Conservation (phyloP, 306 rosid genomes). For the Cucurbita pepo region DNA sequence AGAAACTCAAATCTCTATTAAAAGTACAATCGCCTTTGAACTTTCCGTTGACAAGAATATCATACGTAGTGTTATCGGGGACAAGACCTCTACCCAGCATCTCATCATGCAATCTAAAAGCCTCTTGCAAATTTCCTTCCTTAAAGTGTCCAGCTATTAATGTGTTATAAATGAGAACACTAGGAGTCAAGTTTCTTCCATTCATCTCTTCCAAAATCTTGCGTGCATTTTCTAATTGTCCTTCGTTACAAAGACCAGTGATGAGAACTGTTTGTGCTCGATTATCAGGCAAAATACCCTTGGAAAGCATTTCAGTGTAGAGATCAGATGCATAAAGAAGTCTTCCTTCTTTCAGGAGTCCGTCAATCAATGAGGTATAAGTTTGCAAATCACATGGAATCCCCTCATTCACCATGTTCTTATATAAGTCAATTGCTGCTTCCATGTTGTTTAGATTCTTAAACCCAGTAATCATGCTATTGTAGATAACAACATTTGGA, state of each 20-base stretch:
- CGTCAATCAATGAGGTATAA: slow-evolving; percentile 52
- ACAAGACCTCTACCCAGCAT: slow-evolving; percentile 69
- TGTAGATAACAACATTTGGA: slow-evolving; percentile 51
- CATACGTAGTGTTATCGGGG: slow-evolving; percentile 44
- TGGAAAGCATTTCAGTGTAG: slow-evolving; percentile 66
- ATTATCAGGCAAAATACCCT: slow-evolving; percentile 48
- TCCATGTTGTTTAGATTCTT: slow-evolving; percentile 45
- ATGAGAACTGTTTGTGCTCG: slow-evolving; percentile 27
- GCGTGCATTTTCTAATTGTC: slow-evolving; percentile 44
- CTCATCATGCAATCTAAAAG: slow-evolving; percentile 68
- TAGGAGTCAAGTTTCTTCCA: slow-evolving; percentile 25
- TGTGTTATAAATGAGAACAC: slow-evolving; percentile 44
- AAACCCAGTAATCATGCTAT: slow-evolving; percentile 56
- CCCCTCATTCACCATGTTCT: slow-evolving; percentile 43
- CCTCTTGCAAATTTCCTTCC: slow-evolving; percentile 55
- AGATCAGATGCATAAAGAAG: slow-evolving; percentile 39
- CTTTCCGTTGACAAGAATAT: slow-evolving; percentile 47
- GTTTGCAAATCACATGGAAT: slow-evolving; percentile 42
- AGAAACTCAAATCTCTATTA: not conserved
- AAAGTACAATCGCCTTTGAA: not conserved
- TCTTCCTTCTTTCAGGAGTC: slow-evolving; percentile 39
- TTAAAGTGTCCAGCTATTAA: slow-evolving; percentile 54
- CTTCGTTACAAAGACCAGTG: slow-evolving; percentile 47
- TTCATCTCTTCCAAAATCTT: slow-evolving; percentile 49
- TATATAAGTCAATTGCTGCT: slow-evolving; percentile 37